Percentiles rank a stretch among this genome's conserved stretches.
Conservation (phyloP, 306 rosid genomes). For the Aeschynomene evenia region DNA sequence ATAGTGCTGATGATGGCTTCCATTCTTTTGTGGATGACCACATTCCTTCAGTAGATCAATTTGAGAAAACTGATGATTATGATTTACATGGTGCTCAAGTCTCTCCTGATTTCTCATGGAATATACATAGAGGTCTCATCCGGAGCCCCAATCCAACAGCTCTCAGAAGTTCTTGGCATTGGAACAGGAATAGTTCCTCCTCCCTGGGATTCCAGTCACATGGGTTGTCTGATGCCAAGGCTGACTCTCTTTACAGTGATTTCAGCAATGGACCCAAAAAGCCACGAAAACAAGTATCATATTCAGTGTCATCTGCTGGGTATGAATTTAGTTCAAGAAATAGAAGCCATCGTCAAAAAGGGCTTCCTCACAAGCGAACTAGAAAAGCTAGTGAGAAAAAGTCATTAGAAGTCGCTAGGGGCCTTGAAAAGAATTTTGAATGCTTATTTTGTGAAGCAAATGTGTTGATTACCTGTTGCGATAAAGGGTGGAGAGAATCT, state of each 20-base stretch:
- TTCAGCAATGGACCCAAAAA: conserved; percentile 82
- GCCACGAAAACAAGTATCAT: conserved; percentile 93
- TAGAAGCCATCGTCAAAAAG: conserved; percentile 53
- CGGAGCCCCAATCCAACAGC: conserved; percentile 82
- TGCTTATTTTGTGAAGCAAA: conserved; percentile 71
- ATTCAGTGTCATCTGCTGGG: conserved; percentile 70
- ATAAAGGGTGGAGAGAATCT: conserved; percentile 90
- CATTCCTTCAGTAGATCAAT: conserved; percentile 57
- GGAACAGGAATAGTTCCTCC: conserved; percentile 52
- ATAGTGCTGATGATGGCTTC: conserved; percentile 18
- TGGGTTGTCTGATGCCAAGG: conserved; percentile 72
- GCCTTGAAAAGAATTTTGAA: conserved; percentile 62
- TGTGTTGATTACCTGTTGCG: conserved; percentile 67
- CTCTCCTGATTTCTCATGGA: conserved; percentile 58
- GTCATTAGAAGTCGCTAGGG: conserved; percentile 55
- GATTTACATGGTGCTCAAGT: conserved; percentile 48
- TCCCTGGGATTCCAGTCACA: conserved; percentile 58
- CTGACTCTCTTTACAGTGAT: conserved; percentile 58
- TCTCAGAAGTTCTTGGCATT: conserved; percentile 77
- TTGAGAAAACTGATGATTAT: conserved; percentile 51
- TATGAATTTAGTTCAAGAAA: conserved; percentile 57
- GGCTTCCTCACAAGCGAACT: conserved; percentile 68
- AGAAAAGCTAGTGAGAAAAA: conserved; percentile 85
- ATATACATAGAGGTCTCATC: conserved; percentile 50
- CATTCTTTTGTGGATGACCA: conserved; percentile 47